Evolutionary conservation across 2,329 filamentous ascomycete genomes (phyloP).

Genomic region (Biscogniauxia marginata): DNA sequence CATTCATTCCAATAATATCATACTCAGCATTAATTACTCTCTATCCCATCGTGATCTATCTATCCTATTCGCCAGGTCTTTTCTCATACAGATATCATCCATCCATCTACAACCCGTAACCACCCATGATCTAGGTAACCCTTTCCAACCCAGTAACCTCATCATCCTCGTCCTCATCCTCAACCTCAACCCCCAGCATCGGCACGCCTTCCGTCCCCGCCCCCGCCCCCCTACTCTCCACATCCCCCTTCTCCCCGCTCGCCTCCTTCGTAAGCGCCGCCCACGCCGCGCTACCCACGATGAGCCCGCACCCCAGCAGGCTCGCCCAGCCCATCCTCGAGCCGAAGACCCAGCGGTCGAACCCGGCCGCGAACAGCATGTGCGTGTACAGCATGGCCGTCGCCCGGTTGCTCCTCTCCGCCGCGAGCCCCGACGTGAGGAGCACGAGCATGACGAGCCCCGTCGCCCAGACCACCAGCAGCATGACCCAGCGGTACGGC

Average conservation of each 20-base stretch:
- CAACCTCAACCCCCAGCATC: conserved; percentile 34
- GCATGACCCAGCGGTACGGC: conserved; percentile 66
- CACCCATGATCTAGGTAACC: not conserved
- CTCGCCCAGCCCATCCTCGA: conserved; percentile 50
- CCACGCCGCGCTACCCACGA: conserved; percentile 53
- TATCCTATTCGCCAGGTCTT: not conserved
- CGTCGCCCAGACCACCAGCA: conserved; percentile 67
- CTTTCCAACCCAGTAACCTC: conserved; percentile 14
- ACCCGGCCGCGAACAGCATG: conserved; percentile 54
- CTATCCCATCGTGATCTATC: not conserved
- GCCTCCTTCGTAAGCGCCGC: conserved; percentile 46
- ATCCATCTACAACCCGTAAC: conserved; percentile 1
- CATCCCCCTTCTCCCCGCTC: conserved; percentile 27
- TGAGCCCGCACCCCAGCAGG: conserved; percentile 49
- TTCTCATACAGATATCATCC: too few species aligned
- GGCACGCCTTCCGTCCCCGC: conserved; percentile 19
- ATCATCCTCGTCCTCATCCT: conserved; percentile 24
- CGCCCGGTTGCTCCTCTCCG: conserved; percentile 63
- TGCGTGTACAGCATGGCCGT: conserved; percentile 59
- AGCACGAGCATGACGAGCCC: conserved; percentile 86
- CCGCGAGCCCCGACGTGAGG: conserved; percentile 72
- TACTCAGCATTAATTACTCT: too few species aligned
- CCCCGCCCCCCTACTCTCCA: conserved; percentile 36
- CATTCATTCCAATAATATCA: too few species aligned
- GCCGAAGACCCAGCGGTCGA: conserved; percentile 53